Percentiles rank a stretch among this genome's conserved stretches.
Conservation (phyloP, 441 rosid genomes). For the Aleurites moluccanus region DNA sequence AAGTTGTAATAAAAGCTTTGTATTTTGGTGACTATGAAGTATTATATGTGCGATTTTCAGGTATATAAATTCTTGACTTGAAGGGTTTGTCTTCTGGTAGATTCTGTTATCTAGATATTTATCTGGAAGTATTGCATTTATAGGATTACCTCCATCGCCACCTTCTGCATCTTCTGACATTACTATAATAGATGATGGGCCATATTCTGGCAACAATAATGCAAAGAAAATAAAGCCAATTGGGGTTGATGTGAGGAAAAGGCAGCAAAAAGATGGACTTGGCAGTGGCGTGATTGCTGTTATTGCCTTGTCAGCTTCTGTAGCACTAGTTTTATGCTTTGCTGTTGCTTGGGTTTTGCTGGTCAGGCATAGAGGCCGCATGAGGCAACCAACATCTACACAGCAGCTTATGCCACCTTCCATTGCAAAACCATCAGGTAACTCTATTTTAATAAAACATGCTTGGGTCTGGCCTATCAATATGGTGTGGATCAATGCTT, state of each 20-base stretch:
- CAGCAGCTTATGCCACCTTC: constrained; percentile 49
- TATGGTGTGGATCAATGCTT: not conserved
- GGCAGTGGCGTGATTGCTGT: constrained; percentile 61
- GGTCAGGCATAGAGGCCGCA: constrained; percentile 42
- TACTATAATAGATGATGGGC: constrained; percentile 55
- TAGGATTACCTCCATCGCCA: constrained; percentile 91
- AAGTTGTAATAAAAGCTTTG: constrained; percentile 60
- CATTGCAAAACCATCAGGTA: constrained; percentile 77
- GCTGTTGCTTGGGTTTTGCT: constrained; percentile 63
- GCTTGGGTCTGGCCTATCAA: not conserved
- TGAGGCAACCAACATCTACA: constrained; percentile 38
- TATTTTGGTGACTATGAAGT: constrained; percentile 78
- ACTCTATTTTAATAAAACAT: constrained; percentile 5
- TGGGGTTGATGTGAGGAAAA: constrained; percentile 70
- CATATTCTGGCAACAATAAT: constrained; percentile 60
- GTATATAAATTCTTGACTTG: constrained; percentile 27
- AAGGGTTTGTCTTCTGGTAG: not conserved
- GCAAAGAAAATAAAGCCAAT: constrained; percentile 73
- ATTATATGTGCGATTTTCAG: constrained; percentile 78
- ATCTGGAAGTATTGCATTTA: constrained; percentile 20
- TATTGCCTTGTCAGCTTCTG: constrained; percentile 64
- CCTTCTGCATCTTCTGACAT: constrained; percentile 61
- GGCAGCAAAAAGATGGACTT: constrained; percentile 48
- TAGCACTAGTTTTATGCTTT: constrained; percentile 58
- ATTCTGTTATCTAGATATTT: constrained; percentile 3